Evolutionary conservation across 495 filamentous ascomycete genomes (phyloP), one percentile per base, ranked within the genome.

Genomic region (Neurospora sp.): DNA sequence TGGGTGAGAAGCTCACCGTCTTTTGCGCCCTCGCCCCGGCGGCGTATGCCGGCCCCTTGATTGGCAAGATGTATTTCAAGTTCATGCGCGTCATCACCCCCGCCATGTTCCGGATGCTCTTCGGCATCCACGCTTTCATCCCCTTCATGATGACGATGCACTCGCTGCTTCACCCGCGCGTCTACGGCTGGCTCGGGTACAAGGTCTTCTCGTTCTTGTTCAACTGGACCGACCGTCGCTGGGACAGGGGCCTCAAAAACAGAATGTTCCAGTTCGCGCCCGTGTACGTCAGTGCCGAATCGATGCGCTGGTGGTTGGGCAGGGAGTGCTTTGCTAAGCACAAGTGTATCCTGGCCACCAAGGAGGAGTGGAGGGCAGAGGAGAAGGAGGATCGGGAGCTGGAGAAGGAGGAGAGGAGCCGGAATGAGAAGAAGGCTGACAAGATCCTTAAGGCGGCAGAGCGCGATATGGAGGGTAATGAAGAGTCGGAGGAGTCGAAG

Each of bases 291-390:
- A 92, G 90, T 72, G 89, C 93, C 7, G 95, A 98, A 83, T 91
- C 89, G 31, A 97, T 98, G 91, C 87, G 93, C 0, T 98, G 95
- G 96, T 98, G 95, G 95, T 85, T 98, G 1, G 96, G 96, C 0
- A 82, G 91, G 2, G 93, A 96, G 76, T 93, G 94, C 75, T 98
- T 98, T 79, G 93, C 96, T 0, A 91, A 86, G 74, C 94, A 98
- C 73, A 92, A 92, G 80, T 98, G 96, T 80, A 97, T 98, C 70
- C 85, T 98, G 10, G 86, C 92, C 6, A 95, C 94, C 3, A 85
- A 87, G 40, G 90, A 94, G 73, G 89, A 93, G 73, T 84, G 85
- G 74, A 82, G 80, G 68, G 81, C 84, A 7, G 92, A 95, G 75
- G 89, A 91, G 71, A 83, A 86, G 39, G 89, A 92, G 70, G 89